These are phyloP conservation scores for Margaritispora aquatica DNA, from an alignment of 495 filamentous ascomycete species.

Conservation along the genomic window DNA sequence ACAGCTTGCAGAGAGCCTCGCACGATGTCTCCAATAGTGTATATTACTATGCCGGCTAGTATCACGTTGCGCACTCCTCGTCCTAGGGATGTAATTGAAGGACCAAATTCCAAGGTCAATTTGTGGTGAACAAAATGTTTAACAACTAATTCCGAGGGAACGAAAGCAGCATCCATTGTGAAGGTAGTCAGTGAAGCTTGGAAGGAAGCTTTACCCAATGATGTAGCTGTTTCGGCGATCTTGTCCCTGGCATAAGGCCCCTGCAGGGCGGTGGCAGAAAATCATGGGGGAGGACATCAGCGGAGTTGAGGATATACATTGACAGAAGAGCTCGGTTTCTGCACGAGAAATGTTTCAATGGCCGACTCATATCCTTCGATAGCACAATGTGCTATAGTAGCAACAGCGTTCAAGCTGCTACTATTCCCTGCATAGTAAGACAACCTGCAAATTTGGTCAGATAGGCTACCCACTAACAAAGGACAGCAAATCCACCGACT, in stretches of 20 bases:
- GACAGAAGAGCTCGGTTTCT: background rate
- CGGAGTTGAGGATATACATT: background rate
- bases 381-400: slow-evolving; percentile 78
- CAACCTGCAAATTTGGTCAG: slow-evolving; percentile 12
- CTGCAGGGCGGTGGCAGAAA: background rate
- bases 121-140: slow-evolving; percentile 23
- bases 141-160: slow-evolving; percentile 23
- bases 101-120: slow-evolving; percentile 24
- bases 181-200: background rate
- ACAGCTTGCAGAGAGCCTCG: slow-evolving; percentile 23
- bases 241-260: background rate
- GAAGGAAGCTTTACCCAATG: background rate
- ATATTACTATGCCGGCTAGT: slow-evolving; percentile 14
- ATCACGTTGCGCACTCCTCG: slow-evolving; percentile 21
- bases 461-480: background rate
- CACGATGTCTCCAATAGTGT: slow-evolving; percentile 16
- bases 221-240: background rate
- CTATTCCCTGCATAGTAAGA: slow-evolving; percentile 96
- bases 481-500: slow-evolving; percentile 93
- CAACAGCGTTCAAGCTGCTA: slow-evolving; percentile 86
- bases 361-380: slow-evolving; percentile 77
- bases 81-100: slow-evolving; percentile 17
- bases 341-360: slow-evolving; percentile 45
- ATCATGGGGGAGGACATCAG: background rate
- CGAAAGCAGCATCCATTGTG: slow-evolving; percentile 21